Evolutionary conservation across 495 filamentous ascomycete species (phyloP), one percentile per base, ranked within the genome.

Genomic region (Penicillium egyptiacum): DNA sequence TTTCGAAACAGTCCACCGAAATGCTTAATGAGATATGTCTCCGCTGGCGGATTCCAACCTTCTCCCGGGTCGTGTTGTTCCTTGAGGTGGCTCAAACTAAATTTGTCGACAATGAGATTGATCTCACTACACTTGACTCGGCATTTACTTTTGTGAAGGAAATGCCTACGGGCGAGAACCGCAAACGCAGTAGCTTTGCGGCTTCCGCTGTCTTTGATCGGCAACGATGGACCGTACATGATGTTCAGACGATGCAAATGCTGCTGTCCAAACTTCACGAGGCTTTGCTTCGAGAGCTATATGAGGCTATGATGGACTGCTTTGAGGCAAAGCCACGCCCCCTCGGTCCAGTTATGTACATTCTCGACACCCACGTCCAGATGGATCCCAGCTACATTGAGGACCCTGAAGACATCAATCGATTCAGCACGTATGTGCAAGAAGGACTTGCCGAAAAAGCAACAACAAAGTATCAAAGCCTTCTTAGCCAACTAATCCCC

Each of bases 41-140:
- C 60, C 86, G 92, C 57, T 99, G 95, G 95, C 86, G 95, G 23
- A 83, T 99, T 57, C 93, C 94, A 19, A 82, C 84, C 46, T 90
- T 88, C 67, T 91, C 91, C 33, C 81, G 91, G 46, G 76, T 92
- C 52, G 83, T 92, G 2, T 75, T 95, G 10, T 89, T 96, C 64
- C 74, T 97, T 39, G 95, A 99, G 73, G 90, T 91, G 39, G 81
- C 90, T 41, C 81, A 85, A 19, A 85, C 88, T 63, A 94, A 92
- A 66, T 98, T 91, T 65, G 79, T 92, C 50, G 87, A 96, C 61
- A 87, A 90, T 59, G 88, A 96, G 65, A 87, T 96, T 44, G 80
- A 82, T 22, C 81, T 93, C 33, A 84, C 89, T 58, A 91, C 87
- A 26, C 75, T 99, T 25, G 92, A 96, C 73, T 81, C 82, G 16